Conservation (phyloP, 805 yeast species). For the Cyberlindnera americana region DNA sequence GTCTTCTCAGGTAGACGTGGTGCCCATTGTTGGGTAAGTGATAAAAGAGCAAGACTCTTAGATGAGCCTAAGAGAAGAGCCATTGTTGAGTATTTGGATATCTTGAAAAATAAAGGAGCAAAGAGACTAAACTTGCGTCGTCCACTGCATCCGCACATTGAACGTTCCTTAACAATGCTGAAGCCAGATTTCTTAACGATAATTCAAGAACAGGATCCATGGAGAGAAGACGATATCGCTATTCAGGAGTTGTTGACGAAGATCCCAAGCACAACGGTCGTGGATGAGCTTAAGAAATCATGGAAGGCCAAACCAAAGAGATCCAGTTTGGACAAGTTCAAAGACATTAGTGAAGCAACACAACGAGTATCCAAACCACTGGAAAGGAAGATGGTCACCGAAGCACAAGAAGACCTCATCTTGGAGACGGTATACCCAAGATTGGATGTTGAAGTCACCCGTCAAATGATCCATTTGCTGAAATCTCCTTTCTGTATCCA, state of each 20-base stretch:
- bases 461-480: conserved; percentile 83
- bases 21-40: conserved; percentile 98
- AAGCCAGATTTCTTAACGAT: conserved; percentile 60
- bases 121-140: conserved; percentile 55
- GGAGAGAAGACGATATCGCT: conserved; percentile 55
- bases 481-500: conserved; percentile 97
- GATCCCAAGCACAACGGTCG: conserved; percentile 55
- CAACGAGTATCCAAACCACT: conserved; percentile 36
- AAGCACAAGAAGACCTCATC: conserved; percentile 78
- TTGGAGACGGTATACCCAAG: conserved; percentile 84
- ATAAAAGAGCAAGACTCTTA: conserved; percentile 68
- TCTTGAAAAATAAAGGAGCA: conserved; percentile 51
- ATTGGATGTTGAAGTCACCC: conserved; percentile 88
- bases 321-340: conserved; percentile 70
- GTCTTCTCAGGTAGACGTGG: conserved; percentile 98
- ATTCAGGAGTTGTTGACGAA: conserved; percentile 55
- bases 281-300: conserved; percentile 46
- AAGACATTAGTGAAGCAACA: conserved; percentile 58
- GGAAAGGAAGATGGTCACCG: conserved; percentile 50
- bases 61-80: conserved; percentile 74
- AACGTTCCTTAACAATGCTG: conserved; percentile 67
- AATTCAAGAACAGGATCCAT: conserved; percentile 86
- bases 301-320: conserved; percentile 58
- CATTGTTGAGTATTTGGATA: conserved; percentile 79
- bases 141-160: conserved; percentile 88